Evolutionary conservation across 768 basidiomycete species (phyloP), one percentile per base, ranked within the genome.

Genomic region (Coprinopsis strossmayeri): DNA sequence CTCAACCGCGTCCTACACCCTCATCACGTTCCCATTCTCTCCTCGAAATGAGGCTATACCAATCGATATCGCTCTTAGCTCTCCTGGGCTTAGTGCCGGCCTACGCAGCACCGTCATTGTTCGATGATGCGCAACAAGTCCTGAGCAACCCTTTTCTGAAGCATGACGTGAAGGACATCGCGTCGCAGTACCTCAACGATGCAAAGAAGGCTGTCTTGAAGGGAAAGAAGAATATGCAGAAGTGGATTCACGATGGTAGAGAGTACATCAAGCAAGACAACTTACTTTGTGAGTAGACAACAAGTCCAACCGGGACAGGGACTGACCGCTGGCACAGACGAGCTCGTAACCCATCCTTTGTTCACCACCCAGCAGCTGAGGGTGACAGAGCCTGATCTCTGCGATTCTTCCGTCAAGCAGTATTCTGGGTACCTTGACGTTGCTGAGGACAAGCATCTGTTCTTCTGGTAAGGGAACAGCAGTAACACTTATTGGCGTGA

Each of bases 371-470:
- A 87, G 61, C 69, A 74, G 50, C 69, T 90, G 13, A 71, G 86
- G 52, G 57, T 88, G 11, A 81, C 78, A 0, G 74, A 82, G 54
- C 84, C 91, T 9, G 71, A 74, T 26, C 66, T 94, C 4, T 94
- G 92, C 56, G 92, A 95, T 54, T 61, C 83, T 0, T 65, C 74
- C n/a, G 88, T 91, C 34, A 77, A 87, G 63, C 85, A 88, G 59
- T 79, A 85, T 53, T 86, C 84, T 27, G 90, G 90, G 24, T 93
- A 91, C 63, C 74, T 94, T 26, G 90, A 92, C 59, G 77, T 90
- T 48, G 78, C 79, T 0, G 78, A 87, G 7, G 79, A 82, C 56
- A 86, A 85, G 56, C 89, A 92, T 57, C 70, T 92, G 20, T 93
- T 92, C 76, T 91, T 90, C 71, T 92, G 89, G 89, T 85, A 34